Evolutionary conservation across 1,284 basidiomycete species (phyloP), one percentile per base, ranked within the genome.

Genomic region (Puccinia triticina): DNA sequence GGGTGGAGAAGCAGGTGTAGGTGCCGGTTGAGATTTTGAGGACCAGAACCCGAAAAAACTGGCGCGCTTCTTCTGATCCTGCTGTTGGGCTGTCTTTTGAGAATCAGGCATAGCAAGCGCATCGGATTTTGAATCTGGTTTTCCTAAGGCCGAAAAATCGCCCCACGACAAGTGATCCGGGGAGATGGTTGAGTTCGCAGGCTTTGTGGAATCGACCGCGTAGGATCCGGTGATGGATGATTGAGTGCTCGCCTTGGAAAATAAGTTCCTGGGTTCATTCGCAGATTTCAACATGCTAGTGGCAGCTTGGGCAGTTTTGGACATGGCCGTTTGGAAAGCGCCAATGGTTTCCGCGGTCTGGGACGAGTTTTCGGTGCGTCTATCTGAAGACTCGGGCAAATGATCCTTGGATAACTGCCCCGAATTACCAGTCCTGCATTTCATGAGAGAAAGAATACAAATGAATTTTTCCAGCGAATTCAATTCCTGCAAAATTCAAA

Each of bases 21-120:
- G 32, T 29, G 40, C 0, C 23, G 67, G 67, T 43, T 48, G 12
- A 21, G 53, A 48, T 72, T 80, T 67, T 14, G 64, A 67, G 11
- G 77, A 40, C 77, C 77, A 80, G 16, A 67, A 67, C 11, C 77
- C 53, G 40, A 80, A 80, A 69, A 80, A 80, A n/a, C 77, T 48
- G 23, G 77, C 5, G n/a, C 66, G 50, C 29, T 43, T 53, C 48
- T 61, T 67, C 48, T 72, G 66, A n/a, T 55, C 53, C 23, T 29
- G 34, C 53, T 80, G 77, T 53, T 74, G 50, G 32, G 66, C 8
- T 11, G 61, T 46, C 46, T 78, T 46, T 40, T 66, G 23, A 26
- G 76, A 16, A 61, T 66, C 76, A 34, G 21, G 32, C n/a, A 26
- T 26, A 37, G 59, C 59, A 77, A 50, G 43, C 40, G 48, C 66